Percentiles rank a stretch among this genome's conserved stretches.
Evolutionary conservation across 2,329 filamentous ascomycete genomes (phyloP).

Genomic region (Calcarisporium arbuscula): DNA sequence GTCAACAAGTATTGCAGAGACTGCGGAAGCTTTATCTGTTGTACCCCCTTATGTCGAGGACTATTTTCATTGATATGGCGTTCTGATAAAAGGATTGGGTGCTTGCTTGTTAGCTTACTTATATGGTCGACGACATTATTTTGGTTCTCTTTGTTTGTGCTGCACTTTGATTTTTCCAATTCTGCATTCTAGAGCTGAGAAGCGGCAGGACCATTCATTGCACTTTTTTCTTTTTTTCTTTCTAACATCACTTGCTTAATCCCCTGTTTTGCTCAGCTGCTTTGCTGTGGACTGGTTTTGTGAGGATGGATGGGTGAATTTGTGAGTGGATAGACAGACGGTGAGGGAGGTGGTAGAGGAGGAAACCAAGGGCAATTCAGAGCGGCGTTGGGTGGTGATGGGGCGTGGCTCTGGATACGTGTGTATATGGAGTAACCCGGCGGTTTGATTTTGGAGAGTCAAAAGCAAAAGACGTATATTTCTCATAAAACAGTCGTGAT

Average conservation of each 20-base stretch:
- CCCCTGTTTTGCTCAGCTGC: conserved; percentile 1
- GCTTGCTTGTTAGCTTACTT: conserved; percentile 15
- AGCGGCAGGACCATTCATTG: conserved; percentile 20
- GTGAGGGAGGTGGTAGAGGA: conserved; percentile 7
- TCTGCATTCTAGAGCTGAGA: conserved; percentile 22
- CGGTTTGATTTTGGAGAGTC: conserved; percentile 6
- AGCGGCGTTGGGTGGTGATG: not conserved
- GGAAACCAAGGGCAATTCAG: not conserved
- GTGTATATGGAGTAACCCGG: conserved; percentile 6
- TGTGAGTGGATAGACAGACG: conserved; percentile 1
- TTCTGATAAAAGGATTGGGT: conserved; percentile 19
- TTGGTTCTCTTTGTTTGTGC: conserved; percentile 10
- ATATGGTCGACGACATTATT: conserved; percentile 13
- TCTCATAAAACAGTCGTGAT: no score
- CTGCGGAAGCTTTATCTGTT: no score
- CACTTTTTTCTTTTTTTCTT: conserved; percentile 9
- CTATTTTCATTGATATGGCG: no score
- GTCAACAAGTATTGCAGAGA: no score
- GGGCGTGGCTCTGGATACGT: conserved; percentile 3
- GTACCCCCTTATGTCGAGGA: no score
- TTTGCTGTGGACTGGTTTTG: conserved; percentile 4
- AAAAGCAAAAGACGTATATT: no score
- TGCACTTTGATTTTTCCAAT: conserved; percentile 16
- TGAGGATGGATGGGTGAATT: no score
- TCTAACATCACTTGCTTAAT: no score